Percentiles rank a stretch among this genome's conserved stretches.
Evolutionary conservation across 1,284 basidiomycete genomes (phyloP).

Genomic region (Vanrija pseudolonga): DNA sequence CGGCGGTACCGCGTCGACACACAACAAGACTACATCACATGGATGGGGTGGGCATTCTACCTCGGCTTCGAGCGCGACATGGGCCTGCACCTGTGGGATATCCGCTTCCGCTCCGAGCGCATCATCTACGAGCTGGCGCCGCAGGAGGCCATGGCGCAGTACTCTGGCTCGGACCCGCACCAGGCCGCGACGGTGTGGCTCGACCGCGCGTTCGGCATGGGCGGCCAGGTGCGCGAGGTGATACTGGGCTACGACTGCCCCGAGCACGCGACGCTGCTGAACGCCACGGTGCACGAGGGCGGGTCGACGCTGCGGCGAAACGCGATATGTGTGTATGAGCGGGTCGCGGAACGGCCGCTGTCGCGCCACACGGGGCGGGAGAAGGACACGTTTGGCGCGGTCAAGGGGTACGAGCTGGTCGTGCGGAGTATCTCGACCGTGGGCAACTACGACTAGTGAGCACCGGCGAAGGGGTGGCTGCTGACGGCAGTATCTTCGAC

Average conservation of each 20-base stretch:
- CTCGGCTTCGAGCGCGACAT: conserved; percentile 64
- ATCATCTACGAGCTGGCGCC: conserved; percentile 62
- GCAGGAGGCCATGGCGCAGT: conserved; percentile 58
- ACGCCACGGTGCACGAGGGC: conserved; percentile 56
- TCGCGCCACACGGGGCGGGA: conserved; percentile 53
- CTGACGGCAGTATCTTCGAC: conserved; percentile 52
- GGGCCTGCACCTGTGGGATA: conserved; percentile 63
- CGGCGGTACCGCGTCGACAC: conserved; percentile 59
- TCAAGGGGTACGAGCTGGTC: conserved; percentile 59
- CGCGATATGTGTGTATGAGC: conserved; percentile 64
- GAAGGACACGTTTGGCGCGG: conserved; percentile 47
- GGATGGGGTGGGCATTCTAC: conserved; percentile 53
- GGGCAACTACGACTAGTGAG: conserved; percentile 57
- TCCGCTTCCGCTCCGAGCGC: conserved; percentile 58
- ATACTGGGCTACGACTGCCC: conserved; percentile 66
- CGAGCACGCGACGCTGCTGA: conserved; percentile 58
- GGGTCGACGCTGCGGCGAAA: conserved; percentile 54
- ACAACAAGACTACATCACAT: conserved; percentile 57
- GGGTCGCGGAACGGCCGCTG: conserved; percentile 58
- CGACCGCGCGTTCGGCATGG: conserved; percentile 64
- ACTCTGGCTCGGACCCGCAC: conserved; percentile 63
- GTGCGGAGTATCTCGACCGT: conserved; percentile 58
- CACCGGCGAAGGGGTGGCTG: neutral
- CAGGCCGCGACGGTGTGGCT: conserved; percentile 63
- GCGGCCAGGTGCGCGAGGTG: conserved; percentile 57